A percentile compares a stretch with the other conserved stretches of the same genome.
These are phyloP conservation scores for Nepenthes alata DNA, from an alignment of 179 eudicot species.

Conservation along the genomic window DNA sequence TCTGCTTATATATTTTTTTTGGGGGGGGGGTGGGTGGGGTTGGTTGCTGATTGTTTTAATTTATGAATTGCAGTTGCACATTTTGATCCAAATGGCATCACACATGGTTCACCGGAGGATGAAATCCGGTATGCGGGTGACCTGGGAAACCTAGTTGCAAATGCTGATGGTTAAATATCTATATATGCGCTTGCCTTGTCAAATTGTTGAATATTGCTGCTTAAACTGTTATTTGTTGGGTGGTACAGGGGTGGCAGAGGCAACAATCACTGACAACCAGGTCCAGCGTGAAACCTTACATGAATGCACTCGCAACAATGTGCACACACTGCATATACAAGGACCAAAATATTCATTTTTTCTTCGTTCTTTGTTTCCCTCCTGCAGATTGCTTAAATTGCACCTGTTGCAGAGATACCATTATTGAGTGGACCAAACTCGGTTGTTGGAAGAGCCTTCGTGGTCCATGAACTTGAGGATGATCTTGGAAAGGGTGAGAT, in stretches of 20 bases:
- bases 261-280: conserved; percentile 74
- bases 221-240: conserved; percentile 4
- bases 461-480: conserved; percentile 91
- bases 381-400: neutral
- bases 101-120: conserved; percentile 97
- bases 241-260: conserved; percentile 76
- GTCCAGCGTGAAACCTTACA: conserved; percentile 12
- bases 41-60: conserved; percentile 24
- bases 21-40: conserved; percentile 85
- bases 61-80: conserved; percentile 48
- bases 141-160: conserved; percentile 99
- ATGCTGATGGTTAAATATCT: conserved; percentile 54
- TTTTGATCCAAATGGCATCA: conserved; percentile 69
- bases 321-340: neutral
- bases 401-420: conserved; percentile 32
- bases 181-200: neutral
- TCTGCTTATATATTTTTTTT: too few relatives aligned
- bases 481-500: conserved; percentile 87
- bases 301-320: neutral
- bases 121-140: conserved; percentile 98
- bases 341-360: too few relatives aligned
- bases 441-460: conserved; percentile 89
- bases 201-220: neutral
- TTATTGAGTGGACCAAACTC: conserved; percentile 81
- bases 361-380: neutral